Evolutionary conservation across 164 flowering plant genomes (phyloP).

Genomic region (Nymphaea thermarum): DNA sequence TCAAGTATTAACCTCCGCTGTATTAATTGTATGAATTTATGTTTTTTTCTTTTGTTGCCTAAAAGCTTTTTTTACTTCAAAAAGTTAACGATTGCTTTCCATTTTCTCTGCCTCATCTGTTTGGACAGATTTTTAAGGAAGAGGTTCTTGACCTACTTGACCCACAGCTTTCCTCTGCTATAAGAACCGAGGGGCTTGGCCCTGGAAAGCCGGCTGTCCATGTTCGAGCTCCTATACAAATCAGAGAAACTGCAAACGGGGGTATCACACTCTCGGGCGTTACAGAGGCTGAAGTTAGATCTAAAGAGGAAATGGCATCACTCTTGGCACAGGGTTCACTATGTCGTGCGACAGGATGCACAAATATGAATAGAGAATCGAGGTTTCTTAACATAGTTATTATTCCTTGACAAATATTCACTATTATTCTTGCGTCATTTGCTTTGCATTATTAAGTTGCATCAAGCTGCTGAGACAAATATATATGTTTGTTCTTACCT

Average conservation of each 20-base stretch:
- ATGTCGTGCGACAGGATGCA: slow-evolving; percentile 91
- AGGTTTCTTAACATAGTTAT: slow-evolving; percentile 32
- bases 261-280: slow-evolving; percentile 94
- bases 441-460: background rate
- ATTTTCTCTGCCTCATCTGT: background rate
- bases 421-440: background rate
- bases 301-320: slow-evolving; percentile 85
- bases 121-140: slow-evolving; percentile 82
- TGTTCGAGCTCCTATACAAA: slow-evolving; percentile 79
- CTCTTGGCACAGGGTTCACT: slow-evolving; percentile 66
- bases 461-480: background rate
- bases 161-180: slow-evolving; percentile 15
- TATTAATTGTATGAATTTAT: too few species aligned
- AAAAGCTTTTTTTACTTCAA: too few species aligned
- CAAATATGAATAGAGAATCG: slow-evolving; percentile 97
- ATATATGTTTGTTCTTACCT: background rate
- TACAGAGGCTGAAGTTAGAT: slow-evolving; percentile 76
- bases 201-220: slow-evolving; percentile 34
- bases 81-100: too few species aligned
- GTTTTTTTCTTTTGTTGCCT: too few species aligned
- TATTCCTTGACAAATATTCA: background rate
- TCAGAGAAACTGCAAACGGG: slow-evolving; percentile 78
- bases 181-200: slow-evolving; percentile 31
- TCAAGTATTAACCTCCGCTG: too few species aligned
- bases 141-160: slow-evolving; percentile 90